These are phyloP conservation scores for Populus tomentosa DNA, from an alignment of 441 rosid species.

Conservation along the genomic window DNA sequence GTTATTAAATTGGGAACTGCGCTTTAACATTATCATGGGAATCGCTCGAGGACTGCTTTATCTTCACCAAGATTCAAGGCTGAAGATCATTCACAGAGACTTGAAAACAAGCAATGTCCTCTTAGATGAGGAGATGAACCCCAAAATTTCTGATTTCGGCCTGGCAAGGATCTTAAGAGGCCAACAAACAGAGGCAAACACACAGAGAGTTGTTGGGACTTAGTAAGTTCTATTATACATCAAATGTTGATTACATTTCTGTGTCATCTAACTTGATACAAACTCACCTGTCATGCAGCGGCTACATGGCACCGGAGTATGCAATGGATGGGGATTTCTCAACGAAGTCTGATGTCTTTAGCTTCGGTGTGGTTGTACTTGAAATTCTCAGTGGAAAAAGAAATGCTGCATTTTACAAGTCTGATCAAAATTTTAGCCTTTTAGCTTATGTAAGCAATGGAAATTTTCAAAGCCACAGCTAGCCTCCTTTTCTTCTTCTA, in stretches of 20 bases:
- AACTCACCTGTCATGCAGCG: constrained; percentile 17
- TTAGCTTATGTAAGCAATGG: constrained; percentile 42
- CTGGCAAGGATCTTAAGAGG: constrained; percentile 69
- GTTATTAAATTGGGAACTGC: constrained; percentile 40
- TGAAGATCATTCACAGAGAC: constrained; percentile 27
- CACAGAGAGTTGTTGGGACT: constrained; percentile 59
- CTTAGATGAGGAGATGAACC: constrained; percentile 69
- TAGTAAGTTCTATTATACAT: constrained; percentile 36
- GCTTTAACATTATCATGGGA: constrained; percentile 47
- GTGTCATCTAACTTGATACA: too few species aligned
- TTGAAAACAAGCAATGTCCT: constrained; percentile 55
- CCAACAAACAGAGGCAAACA: constrained; percentile 49
- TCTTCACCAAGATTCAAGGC: constrained; percentile 70
- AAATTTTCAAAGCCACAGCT: background rate
- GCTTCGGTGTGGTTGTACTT: constrained; percentile 35
- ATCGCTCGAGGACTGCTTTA: constrained; percentile 61
- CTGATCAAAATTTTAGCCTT: constrained; percentile 40
- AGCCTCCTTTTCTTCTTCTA: too few species aligned
- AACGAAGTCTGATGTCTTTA: constrained; percentile 60
- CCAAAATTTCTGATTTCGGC: constrained; percentile 83
- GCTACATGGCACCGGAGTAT: constrained; percentile 27
- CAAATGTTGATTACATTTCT: too few species aligned
- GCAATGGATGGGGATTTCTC: constrained; percentile 67
- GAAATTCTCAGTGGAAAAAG: too few species aligned
- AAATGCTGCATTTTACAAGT: constrained; percentile 3